Base-by-base conservation (phyloP, 129 eudicot genomes). In the Escallonia herrerae region DNA sequence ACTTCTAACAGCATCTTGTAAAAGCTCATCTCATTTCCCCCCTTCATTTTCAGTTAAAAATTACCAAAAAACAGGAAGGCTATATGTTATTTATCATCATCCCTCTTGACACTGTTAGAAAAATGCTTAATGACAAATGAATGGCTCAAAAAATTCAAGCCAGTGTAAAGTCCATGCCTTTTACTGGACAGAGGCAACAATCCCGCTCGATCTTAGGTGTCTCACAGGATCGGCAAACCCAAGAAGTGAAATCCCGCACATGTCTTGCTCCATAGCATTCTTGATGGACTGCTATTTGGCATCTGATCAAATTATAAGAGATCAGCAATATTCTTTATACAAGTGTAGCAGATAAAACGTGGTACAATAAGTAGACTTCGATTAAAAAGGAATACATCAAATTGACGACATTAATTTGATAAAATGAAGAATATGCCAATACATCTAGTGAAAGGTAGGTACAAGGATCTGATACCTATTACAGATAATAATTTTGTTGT, bases 261-360 rank as follows among this genome's bases (percentile, higher is more conserved):
- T 86, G 78, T 72, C 93, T 82, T 40, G 90, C 99, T 37, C 99
- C 99, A 81, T 93, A 93, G 74, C 99, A 93, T 80, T 93, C 99
- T 82, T 93, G 99, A 79, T 93, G 99, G 44, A 93, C 99, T 52
- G 99, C 99, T 65, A 93, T 93, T 80, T 93, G 99, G 78, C 99
- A 93, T 75, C 99, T 93, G 89, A 46, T 53, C 43, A 40, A 67
- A 22, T 22, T 22, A 22, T 22, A 22, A 1, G 33, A 22, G 33
- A 22, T 22, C 33, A 22, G 33, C 33, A 22, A 22, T 22, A 22
- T 22, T 22, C 33, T 22, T 22, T 22, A 1, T 22, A 22, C 33
- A 22, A 22, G 33, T 22, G 33, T 22, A 22, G 33, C 33, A 22
- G 33, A 22, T 22, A 22, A 22, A 22, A 22, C 33, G 0, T 22